A percentile compares a stretch with the other conserved stretches of the same genome.
Evolutionary conservation across 768 basidiomycete species (phyloP).

Genomic region (Suillus lakei): DNA sequence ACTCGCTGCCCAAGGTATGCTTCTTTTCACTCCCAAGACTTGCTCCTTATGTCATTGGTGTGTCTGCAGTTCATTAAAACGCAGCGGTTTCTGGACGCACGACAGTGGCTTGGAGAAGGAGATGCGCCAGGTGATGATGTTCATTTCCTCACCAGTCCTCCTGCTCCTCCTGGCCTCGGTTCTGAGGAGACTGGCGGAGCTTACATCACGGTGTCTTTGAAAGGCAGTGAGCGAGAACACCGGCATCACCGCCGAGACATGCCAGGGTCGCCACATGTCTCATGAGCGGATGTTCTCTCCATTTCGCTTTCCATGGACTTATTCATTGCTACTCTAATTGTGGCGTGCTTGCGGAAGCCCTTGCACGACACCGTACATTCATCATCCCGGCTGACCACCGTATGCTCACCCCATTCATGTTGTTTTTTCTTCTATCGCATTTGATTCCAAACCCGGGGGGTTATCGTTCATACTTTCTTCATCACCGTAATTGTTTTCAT

Average conservation of each 20-base stretch:
- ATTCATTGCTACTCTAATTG: conserved; percentile 11
- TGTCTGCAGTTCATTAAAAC: conserved; percentile 82
- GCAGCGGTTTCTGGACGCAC: conserved; percentile 76
- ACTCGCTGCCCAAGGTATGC: conserved; percentile 94
- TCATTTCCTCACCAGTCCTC: conserved; percentile 57
- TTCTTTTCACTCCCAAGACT: conserved; percentile 4
- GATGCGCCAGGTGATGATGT: conserved; percentile 69
- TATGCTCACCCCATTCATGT: conserved; percentile 25
- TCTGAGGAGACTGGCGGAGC: conserved; percentile 76
- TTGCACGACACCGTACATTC: conserved; percentile 28
- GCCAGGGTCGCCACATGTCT: conserved; percentile 29
- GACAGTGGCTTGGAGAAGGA: conserved; percentile 79
- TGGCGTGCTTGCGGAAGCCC: conserved; percentile 34
- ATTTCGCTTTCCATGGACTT: conserved; percentile 23
- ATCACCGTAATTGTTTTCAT: conserved; percentile 35
- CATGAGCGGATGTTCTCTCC: conserved; percentile 31
- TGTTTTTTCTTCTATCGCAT: conserved; percentile 24
- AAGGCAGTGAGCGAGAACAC: conserved; percentile 73
- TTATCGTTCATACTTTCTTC: conserved; percentile 33
- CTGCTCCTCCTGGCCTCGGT: conserved; percentile 72
- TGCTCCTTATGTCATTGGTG: conserved; percentile 14
- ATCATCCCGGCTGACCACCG: conserved; percentile 21
- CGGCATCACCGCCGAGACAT: conserved; percentile 39
- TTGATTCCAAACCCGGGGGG: conserved; percentile 21
- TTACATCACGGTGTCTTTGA: conserved; percentile 85